Evolutionary conservation across 2,329 filamentous ascomycete species (phyloP).

Genomic region (Cladosporium sphaerospermum): DNA sequence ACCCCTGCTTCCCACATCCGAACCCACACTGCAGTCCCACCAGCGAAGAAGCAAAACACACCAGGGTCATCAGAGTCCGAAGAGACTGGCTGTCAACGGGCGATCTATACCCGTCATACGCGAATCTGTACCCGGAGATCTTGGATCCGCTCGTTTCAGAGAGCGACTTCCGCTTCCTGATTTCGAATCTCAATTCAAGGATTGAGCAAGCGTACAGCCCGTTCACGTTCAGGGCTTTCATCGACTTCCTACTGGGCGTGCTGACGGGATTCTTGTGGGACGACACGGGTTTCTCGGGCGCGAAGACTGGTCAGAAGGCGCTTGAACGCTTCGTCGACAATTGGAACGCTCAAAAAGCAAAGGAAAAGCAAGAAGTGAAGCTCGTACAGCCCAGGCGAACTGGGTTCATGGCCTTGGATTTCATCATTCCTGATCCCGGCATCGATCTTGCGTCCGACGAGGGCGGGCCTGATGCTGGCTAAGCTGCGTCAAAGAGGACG

Average conservation of each 20-base stretch:
- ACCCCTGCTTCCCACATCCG: constrained; percentile 89
- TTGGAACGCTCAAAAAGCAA: constrained; percentile 68
- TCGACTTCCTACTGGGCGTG: constrained; percentile 73
- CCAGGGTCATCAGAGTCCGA: constrained; percentile 83
- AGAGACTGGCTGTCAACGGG: constrained; percentile 84
- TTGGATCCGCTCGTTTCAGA: constrained; percentile 80
- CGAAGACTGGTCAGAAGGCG: constrained; percentile 63
- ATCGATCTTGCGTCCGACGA: constrained; percentile 34
- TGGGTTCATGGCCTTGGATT: constrained; percentile 81
- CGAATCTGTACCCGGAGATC: constrained; percentile 93
- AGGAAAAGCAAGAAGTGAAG: constrained; percentile 57
- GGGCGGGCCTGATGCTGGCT: neutral
- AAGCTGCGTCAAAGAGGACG: neutral
- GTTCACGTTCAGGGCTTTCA: constrained; percentile 65
- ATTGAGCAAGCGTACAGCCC: constrained; percentile 75
- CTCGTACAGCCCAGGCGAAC: constrained; percentile 75
- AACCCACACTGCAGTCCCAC: constrained; percentile 82
- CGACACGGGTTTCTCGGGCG: constrained; percentile 69
- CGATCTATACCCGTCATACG: constrained; percentile 87
- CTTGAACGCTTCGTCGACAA: constrained; percentile 78
- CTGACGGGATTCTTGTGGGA: constrained; percentile 94
- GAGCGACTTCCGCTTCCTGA: constrained; percentile 74
- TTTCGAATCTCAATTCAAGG: constrained; percentile 75
- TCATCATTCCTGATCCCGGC: constrained; percentile 74
- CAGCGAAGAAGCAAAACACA: constrained; percentile 67